Conservation (phyloP, 2,329 filamentous ascomycete genomes). For the Penicillium sp. region DNA sequence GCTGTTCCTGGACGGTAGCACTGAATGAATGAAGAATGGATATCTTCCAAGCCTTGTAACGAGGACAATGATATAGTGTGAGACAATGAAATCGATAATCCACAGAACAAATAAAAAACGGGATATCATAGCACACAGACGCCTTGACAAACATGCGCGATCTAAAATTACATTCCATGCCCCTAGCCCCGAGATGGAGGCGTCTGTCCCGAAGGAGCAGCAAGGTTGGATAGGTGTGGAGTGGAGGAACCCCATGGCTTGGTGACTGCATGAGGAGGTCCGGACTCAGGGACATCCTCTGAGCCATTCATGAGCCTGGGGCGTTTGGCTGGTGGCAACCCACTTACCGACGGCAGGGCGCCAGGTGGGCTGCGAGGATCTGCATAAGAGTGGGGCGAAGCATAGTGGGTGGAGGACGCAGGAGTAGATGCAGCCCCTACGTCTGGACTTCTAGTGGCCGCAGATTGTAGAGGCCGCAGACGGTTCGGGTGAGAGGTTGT, state of each 20-base stretch:
- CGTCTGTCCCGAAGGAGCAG: constrained; percentile 25
- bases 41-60: too few species aligned
- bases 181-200: constrained; percentile 21
- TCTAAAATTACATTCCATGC: background rate
- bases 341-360: constrained; percentile 12
- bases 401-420: constrained; percentile 29
- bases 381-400: constrained; percentile 32
- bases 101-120: background rate
- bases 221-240: constrained; percentile 26
- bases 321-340: constrained; percentile 33
- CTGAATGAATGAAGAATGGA: too few species aligned
- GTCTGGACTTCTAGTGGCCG: constrained; percentile 29
- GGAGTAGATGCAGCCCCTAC: constrained; percentile 27
- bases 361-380: constrained; percentile 25
- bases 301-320: constrained; percentile 40
- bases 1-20: too few species aligned
- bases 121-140: background rate
- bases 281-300: constrained; percentile 15
- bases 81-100: background rate
- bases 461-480: constrained; percentile 23
- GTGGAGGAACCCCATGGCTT: constrained; percentile 22
- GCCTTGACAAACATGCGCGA: background rate
- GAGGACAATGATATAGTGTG: too few species aligned
- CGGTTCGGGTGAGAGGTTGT: constrained; percentile 24
- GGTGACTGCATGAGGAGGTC: constrained; percentile 4